These are phyloP conservation scores for Lepiota venenata DNA, from an alignment of 768 basidiomycete genomes.

Conservation along the genomic window DNA sequence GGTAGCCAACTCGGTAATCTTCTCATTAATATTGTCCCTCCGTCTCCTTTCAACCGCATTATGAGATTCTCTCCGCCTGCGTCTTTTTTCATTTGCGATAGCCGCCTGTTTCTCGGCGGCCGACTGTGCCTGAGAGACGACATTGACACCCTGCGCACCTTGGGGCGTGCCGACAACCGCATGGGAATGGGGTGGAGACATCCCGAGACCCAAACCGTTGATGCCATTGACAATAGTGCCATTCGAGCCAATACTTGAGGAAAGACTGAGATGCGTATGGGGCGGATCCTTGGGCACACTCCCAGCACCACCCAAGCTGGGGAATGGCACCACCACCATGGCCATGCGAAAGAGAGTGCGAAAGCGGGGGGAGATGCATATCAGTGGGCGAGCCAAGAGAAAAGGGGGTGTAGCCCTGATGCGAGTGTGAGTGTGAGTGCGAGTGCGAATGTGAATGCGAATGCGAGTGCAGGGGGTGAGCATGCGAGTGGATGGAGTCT, in stretches of 20 bases:
- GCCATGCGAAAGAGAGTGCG: constrained; percentile 4
- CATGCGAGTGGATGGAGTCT: constrained; percentile 27
- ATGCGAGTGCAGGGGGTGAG: constrained; percentile 17
- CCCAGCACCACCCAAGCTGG: constrained; percentile 2
- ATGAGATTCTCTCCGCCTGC: constrained; percentile 80
- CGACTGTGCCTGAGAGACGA: constrained; percentile 4
- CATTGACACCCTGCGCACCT: neutral
- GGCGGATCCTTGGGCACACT: constrained; percentile 9
- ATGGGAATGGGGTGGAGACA: constrained; percentile 7
- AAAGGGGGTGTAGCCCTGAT: constrained; percentile 25
- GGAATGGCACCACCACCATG: neutral
- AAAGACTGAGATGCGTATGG: constrained; percentile 5
- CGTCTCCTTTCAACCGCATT: constrained; percentile 89
- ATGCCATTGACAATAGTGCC: constrained; percentile 12
- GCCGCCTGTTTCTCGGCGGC: constrained; percentile 46
- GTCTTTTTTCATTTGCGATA: constrained; percentile 78
- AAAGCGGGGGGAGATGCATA: constrained; percentile 10
- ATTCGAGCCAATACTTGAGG: constrained; percentile 11
- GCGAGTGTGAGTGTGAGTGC: constrained; percentile 26
- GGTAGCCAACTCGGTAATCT: constrained; percentile 86
- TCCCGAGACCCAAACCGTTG: constrained; percentile 11
- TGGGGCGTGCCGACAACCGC: constrained; percentile 2
- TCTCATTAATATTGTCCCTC: constrained; percentile 94
- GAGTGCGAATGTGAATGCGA: constrained; percentile 23
- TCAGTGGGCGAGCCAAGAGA: constrained; percentile 24